Percentiles rank a stretch among this genome's conserved stretches.
These are phyloP conservation scores for Tremellales sp. DNA, from an alignment of 1,284 basidiomycete genomes.

Conservation along the genomic window DNA sequence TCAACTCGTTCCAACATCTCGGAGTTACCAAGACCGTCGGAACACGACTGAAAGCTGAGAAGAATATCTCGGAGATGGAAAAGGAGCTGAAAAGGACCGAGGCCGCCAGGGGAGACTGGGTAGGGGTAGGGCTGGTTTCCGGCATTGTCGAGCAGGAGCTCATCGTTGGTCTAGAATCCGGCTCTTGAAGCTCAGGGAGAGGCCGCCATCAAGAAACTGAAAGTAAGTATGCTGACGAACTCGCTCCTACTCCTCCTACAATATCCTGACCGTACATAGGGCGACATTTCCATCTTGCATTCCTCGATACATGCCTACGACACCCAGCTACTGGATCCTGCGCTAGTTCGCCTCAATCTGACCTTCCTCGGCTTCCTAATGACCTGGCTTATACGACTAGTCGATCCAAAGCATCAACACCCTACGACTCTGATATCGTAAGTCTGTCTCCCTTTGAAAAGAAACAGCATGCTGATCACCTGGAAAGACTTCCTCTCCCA, in stretches of 20 bases:
- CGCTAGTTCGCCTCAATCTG: conserved; percentile 73
- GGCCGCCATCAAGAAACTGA: conserved; percentile 61
- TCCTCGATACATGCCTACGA: conserved; percentile 73
- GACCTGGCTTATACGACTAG: conserved; percentile 88
- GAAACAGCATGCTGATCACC: conserved; percentile 9
- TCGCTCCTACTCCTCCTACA: conserved; percentile 13
- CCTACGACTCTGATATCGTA: conserved; percentile 67
- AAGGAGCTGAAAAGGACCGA: conserved; percentile 73
- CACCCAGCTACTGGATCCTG: conserved; percentile 81
- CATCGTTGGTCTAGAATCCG: conserved; percentile 25
- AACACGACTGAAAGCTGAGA: conserved; percentile 64
- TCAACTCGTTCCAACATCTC: conserved; percentile 78
- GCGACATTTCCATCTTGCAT: conserved; percentile 62
- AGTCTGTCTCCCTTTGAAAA: conserved; percentile 32
- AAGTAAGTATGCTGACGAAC: conserved; percentile 51
- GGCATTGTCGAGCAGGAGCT: neutral
- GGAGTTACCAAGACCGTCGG: conserved; percentile 77
- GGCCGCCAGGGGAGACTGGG: conserved; percentile 62
- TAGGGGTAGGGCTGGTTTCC: conserved; percentile 56
- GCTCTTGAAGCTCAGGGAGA: conserved; percentile 57
- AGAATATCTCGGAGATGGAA: conserved; percentile 71
- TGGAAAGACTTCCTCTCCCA: conserved; percentile 73
- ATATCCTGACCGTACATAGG: too few relatives aligned
- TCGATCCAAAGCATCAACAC: conserved; percentile 78
- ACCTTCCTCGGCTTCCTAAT: conserved; percentile 86